phyloP scores from a whole-genome alignment of 768 basidiomycete genomes.

The Phylloporus rhodoxanthus region DNA sequence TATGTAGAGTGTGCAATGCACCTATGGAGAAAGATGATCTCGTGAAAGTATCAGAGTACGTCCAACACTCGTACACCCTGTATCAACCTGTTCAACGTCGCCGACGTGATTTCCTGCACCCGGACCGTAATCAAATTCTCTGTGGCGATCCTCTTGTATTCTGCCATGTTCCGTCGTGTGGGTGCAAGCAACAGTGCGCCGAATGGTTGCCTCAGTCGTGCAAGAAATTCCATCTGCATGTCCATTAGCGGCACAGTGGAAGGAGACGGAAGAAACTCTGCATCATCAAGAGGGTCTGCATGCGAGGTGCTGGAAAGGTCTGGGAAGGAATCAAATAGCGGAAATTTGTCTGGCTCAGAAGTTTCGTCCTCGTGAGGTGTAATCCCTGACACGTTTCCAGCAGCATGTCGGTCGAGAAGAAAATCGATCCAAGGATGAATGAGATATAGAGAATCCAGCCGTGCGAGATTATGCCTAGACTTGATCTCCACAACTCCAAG shows the following conservation, averaged over 20 bases:
- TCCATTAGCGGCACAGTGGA: neutral
- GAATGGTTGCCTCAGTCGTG: neutral
- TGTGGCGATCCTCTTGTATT: neutral
- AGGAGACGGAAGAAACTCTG: neutral
- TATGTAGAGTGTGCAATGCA: no score
- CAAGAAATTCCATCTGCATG: neutral
- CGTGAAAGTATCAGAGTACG: neutral
- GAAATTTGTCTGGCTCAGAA: neutral
- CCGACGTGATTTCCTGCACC: neutral
- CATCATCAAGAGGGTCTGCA: neutral
- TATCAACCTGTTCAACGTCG: neutral
- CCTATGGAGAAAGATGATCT: no score
- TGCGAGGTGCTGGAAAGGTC: neutral
- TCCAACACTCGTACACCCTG: neutral
- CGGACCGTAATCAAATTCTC: neutral
- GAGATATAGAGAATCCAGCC: neutral
- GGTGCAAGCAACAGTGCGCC: neutral
- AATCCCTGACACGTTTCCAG: neutral
- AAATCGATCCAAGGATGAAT: neutral
- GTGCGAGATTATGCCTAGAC: neutral
- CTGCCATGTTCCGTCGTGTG: neutral
- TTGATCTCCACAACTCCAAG: neutral
- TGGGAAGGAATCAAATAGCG: neutral
- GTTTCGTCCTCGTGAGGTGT: neutral
- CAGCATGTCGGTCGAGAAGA: neutral